phyloP scores from a whole-genome alignment of 2,329 filamentous ascomycete genomes.

The Aspergillus neoniger region DNA sequence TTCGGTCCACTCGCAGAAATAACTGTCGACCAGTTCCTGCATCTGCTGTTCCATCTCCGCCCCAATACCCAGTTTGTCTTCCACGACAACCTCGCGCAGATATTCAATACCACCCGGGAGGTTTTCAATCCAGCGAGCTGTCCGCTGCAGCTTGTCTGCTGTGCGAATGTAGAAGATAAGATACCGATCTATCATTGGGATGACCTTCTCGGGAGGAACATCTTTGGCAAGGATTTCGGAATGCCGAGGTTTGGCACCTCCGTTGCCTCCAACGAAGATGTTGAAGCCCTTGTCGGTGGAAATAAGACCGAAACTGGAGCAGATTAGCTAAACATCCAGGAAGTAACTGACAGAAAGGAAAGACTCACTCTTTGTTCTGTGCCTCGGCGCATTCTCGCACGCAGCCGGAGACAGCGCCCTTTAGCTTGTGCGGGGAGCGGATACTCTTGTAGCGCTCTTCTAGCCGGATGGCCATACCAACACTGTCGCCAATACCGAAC shows the following conservation, averaged over 20 bases:
- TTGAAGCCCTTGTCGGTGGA: constrained; percentile 93
- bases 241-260: constrained; percentile 80
- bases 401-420: constrained; percentile 85
- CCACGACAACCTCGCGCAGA: constrained; percentile 76
- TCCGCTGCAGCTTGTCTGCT: constrained; percentile 85
- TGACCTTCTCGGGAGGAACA: constrained; percentile 76
- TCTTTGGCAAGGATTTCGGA: constrained; percentile 83
- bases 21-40: constrained; percentile 78
- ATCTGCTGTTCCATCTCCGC: constrained; percentile 84
- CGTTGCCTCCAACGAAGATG: constrained; percentile 86
- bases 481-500: constrained; percentile 84
- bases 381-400: constrained; percentile 93
- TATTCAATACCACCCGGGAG: constrained; percentile 83
- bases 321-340: constrained; percentile 13
- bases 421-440: constrained; percentile 85
- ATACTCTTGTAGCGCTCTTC: constrained; percentile 93
- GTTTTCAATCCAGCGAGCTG: constrained; percentile 82
- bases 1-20: constrained; percentile 91
- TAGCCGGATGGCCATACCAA: constrained; percentile 83
- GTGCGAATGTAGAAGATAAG: constrained; percentile 93
- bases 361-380: constrained; percentile 78
- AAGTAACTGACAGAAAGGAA: too few species aligned
- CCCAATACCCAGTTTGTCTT: constrained; percentile 84
- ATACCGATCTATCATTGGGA: constrained; percentile 83
- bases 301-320: constrained; percentile 75